Conservation (phyloP, 257 asterid genomes). For the Avicennia marina region DNA sequence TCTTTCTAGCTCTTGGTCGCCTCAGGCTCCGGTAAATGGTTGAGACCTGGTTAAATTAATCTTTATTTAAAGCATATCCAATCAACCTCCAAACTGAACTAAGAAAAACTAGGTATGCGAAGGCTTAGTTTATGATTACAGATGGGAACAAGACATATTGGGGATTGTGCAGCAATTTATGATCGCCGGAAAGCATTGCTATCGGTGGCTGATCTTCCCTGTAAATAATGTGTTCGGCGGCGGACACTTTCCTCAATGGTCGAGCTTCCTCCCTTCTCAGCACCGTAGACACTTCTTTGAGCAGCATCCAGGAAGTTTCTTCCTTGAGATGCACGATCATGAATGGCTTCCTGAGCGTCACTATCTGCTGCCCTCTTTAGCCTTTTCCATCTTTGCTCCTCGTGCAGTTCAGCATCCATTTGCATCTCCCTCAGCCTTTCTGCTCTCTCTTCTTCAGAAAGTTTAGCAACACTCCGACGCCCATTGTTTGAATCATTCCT, state of each 20-base stretch:
- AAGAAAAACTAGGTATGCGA: not conserved
- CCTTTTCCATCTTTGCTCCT: constrained; percentile 88
- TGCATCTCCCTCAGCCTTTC: constrained; percentile 88
- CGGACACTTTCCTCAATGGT: constrained; percentile 97
- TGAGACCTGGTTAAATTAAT: not conserved
- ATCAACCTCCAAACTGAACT: not conserved
- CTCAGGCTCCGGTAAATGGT: not conserved
- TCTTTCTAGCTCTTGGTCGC: too few species aligned
- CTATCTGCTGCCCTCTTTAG: constrained; percentile 77
- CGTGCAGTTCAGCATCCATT: constrained; percentile 85
- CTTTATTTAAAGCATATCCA: not conserved
- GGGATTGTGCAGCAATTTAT: constrained; percentile 5
- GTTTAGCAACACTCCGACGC: constrained; percentile 41
- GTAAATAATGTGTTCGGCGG: constrained; percentile 74
- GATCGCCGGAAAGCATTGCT: constrained; percentile 77
- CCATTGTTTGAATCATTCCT: constrained; percentile 33
- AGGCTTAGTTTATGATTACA: not conserved
- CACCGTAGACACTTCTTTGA: constrained; percentile 80
- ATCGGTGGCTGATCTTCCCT: constrained; percentile 60
- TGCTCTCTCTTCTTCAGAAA: constrained; percentile 93
- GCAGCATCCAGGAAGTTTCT: constrained; percentile 15
- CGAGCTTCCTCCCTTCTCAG: constrained; percentile 88
- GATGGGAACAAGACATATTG: not conserved
- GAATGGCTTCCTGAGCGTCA: constrained; percentile 62
- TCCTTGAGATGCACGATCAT: too few species aligned